Conservation (phyloP, 768 basidiomycete species). For the Leccinum olivaceopallidum region DNA sequence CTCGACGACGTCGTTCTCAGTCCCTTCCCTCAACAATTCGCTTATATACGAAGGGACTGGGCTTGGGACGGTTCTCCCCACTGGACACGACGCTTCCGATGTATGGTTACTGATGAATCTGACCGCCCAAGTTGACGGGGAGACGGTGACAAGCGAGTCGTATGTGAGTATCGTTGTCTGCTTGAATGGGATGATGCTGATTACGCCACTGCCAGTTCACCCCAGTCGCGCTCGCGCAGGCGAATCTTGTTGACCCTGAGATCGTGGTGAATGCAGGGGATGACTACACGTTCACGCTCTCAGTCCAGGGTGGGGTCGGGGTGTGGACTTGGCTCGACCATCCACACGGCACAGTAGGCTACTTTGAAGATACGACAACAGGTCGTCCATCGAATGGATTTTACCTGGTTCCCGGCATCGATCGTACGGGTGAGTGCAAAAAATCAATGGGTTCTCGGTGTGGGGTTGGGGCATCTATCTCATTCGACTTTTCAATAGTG, state of each 20-base stretch:
- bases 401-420: no score
- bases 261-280: constrained; percentile 4
- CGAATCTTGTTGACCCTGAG: no score
- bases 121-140: constrained; percentile 43
- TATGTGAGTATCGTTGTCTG: constrained; percentile 18
- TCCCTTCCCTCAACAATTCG: constrained; percentile 29
- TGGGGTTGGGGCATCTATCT: no score
- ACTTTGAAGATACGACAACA: no score
- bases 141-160: constrained; percentile 50
- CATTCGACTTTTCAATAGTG: no score
- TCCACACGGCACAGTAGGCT: constrained; percentile 51
- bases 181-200: not conserved
- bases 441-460: no score
- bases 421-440: no score
- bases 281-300: constrained; percentile 49
- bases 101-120: constrained; percentile 54
- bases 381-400: no score
- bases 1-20: constrained; percentile 39
- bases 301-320: constrained; percentile 53
- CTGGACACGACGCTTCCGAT: constrained; percentile 22
- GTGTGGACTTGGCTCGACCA: constrained; percentile 64
- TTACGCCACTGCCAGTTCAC: constrained; percentile 44
- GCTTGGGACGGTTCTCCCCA: constrained; percentile 43
- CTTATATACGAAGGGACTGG: constrained; percentile 42
- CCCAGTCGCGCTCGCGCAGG: constrained; percentile 44